Base-by-base conservation (phyloP, 2,329 filamentous ascomycete species). In the Chaetomiaceae sp. region DNA sequence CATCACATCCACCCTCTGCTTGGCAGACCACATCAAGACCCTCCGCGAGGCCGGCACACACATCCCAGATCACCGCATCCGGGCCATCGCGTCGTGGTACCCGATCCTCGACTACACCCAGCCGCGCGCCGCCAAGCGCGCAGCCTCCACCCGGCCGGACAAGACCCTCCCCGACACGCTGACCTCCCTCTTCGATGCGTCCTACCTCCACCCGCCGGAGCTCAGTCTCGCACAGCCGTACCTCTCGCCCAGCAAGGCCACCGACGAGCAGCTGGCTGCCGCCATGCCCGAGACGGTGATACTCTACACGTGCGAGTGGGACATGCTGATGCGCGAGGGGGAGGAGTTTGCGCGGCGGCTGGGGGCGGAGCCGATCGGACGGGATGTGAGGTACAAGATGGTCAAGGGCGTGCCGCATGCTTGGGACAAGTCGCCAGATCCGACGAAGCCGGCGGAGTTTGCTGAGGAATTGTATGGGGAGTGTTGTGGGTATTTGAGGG, bases 371-470 rank as follows among this genome's bases (percentile, higher is more conserved):
- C 72, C 73, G 1, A 66, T 82, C 5, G 72, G 71, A 22, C 86
- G 84, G 68, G 73, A 74, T 7, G 78, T 87, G 1, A 70, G 73
- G 47, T 84, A 83, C 60, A 76, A 76, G 23, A 78, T 83, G 68
- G 75, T 87, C 2, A 69, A 73, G 3, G 80, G 74, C 2, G 82
- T 83, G 20, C 75, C 77, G 25, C 84, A 87, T 63, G 83, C 77
- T 0, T 87, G 84, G 77, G 84, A 87, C 62, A 87, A 87, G 68
- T 78, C 78, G 25, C 82, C 83, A 0, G 85, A 84, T 62, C 82
- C 81, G 4, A 65, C 81, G 22, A 75, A 73, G 51, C 75, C 76
- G 31, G 76, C 76, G 3, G 70, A 71, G 1, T 75, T 75, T 22
- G 75, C 79, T n/a, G 69, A 77, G 59, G 70, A 74, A 50, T 69